Evolutionary conservation across 345 rosid genomes (phyloP), one percentile per base, ranked within the genome.

Genomic region (Pugionium cornutum): DNA sequence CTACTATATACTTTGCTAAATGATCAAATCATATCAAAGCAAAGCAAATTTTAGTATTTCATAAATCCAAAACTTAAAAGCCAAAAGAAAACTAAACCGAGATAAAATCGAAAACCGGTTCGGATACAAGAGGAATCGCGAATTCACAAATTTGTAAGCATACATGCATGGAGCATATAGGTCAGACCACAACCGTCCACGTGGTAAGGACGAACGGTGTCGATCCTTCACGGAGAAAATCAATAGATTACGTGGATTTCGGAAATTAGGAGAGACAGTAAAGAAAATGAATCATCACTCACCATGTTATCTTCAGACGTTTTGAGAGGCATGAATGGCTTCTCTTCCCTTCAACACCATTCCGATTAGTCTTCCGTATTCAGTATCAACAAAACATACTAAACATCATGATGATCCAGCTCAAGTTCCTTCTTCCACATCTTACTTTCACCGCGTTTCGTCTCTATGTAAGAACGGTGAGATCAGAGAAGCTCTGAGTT

Each of bases 401-500:
- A 58, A 67, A 2, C 59, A 18, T 35, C 72, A 49, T 51, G 63
- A 67, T 68, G 75, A 58, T 0, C 64, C 62, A 37, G 10, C 62
- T 61, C 67, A 4, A 11, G 28, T 7, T 5, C 39, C 67, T 68
- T 39, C 30, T 2, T 40, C 65, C 10, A 35, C 73, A 4, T 77
- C 84, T 48, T 87, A 80, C 77, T 64, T 81, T 70, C 78, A 79
- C 25, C 64, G 41, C 58, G 77, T 83, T 31, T 77, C 83, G 18
- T 77, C 81, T 66, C 83, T 88, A 1, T 83, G 82, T 65, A 82
- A 72, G 61, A 81, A 81, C 53, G 87, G 89, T 62, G 80, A 75
- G 58, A 66, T 85, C 69, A 83, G 44, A 69, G 80, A 78, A 66
- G 96, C 94, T 63, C 71, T 81, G 45, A 67, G 67, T 48, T 62